Evolutionary conservation across 2,329 filamentous ascomycete species (phyloP), one percentile per base, ranked within the genome.

Genomic region (Fonsecaea multimorphosa): DNA sequence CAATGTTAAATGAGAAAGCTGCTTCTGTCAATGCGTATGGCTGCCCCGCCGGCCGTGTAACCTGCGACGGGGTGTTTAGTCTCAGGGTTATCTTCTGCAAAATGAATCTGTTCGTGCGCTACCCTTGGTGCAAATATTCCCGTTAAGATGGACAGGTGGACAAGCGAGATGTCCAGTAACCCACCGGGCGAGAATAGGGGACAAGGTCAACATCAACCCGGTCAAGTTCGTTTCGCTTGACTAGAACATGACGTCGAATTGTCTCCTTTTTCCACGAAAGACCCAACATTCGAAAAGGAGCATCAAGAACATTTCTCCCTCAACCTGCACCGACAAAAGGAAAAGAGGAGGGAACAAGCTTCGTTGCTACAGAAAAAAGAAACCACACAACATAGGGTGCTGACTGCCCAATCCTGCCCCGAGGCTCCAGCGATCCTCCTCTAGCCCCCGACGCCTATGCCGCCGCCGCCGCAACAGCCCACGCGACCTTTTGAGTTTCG

Each of bases 211-310:
- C 31, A 12, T 54, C 58, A 55, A 38, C 38, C 29, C 31, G 58
- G 19, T 51, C 64, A 61, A 67, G 61, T 63, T 68, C 59, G 62
- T 59, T 61, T 68, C 66, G 66, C 66, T 68, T 68, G 58, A 54
- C 56, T 34, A 27, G 56, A 49, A 36, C 66, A 68, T 68, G 66
- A 68, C 66, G 66, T 68, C 62, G 64, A 51, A 16, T 29, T 14
- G 29, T 63, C 58, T 65, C 66, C 62, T 64, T 54, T 68, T 68
- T 46, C 51, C 44, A 53, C 31, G 36, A 4, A 12, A 24, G 56
- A 38, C 27, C 40, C 32, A 52, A 60, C 44, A n/a, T 24, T 52
- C 58, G 27, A 60, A 60, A 60, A 60, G 58, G 58, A 60, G 58
- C 58, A 60, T n/a, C 49, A 2, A 38, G 31, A 60, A 60, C 38